Evolutionary conservation across 495 filamentous ascomycete species (phyloP).

Genomic region (Talaromyces proteolyticus): DNA sequence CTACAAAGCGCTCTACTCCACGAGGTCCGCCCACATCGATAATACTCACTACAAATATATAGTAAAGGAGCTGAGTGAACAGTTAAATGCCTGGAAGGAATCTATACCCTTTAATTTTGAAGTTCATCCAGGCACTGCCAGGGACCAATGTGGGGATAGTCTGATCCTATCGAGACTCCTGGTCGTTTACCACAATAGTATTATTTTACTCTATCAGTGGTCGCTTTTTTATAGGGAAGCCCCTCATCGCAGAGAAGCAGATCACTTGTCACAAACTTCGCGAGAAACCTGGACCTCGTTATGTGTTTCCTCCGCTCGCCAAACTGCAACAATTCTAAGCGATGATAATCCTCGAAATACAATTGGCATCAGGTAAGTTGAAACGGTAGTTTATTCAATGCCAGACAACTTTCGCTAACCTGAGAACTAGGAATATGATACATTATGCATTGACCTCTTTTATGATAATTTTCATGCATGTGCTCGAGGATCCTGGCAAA

Average conservation of each 20-base stretch:
- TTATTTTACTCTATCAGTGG: neutral
- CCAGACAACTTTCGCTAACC: neutral
- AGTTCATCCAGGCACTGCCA: neutral
- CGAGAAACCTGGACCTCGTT: neutral
- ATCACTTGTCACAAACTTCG: neutral
- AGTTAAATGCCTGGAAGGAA: neutral
- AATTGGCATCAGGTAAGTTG: neutral
- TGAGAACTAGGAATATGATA: neutral
- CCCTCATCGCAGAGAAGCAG: neutral
- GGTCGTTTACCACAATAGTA: neutral
- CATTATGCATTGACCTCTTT: neutral
- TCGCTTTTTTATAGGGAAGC: neutral
- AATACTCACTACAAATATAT: neutral
- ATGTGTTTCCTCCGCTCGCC: neutral
- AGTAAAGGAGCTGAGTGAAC: neutral
- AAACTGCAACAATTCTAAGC: neutral
- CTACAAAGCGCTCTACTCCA: neutral
- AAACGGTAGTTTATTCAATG: neutral
- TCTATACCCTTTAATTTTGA: neutral
- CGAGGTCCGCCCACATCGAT: neutral
- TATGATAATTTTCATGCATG: conserved; percentile 1
- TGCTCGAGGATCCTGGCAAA: neutral
- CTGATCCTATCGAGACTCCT: neutral
- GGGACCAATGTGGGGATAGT: neutral
- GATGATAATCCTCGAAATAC: neutral